Evolutionary conservation across 805 yeast genomes (phyloP).

Genomic region (Kodamaea nitidulidarum): DNA sequence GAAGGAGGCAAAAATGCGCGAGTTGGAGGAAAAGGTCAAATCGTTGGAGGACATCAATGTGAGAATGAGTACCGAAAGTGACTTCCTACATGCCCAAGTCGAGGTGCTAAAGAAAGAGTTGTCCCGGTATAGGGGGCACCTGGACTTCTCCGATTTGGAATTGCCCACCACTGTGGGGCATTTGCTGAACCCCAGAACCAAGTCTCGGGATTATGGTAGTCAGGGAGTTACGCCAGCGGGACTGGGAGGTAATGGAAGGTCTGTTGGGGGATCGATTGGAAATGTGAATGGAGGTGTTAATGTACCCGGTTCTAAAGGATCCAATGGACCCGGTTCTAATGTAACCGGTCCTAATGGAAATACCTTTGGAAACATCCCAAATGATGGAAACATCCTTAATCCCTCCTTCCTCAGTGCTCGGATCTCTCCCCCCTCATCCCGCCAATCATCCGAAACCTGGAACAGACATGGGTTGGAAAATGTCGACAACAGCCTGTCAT

Average conservation of each 20-base stretch:
- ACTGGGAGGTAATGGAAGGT: no score
- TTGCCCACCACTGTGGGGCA: constrained; percentile 31
- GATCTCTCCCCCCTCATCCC: background rate
- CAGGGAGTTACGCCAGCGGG: no score
- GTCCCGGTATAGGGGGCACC: constrained; percentile 47
- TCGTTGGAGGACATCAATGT: constrained; percentile 67
- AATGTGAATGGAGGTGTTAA: no score
- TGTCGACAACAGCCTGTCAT: constrained; percentile 11
- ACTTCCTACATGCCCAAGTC: constrained; percentile 72
- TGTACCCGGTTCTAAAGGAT: no score
- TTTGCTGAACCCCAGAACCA: constrained; percentile 16
- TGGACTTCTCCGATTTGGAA: constrained; percentile 27
- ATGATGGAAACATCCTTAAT: no score
- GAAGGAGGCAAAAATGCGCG: constrained; percentile 82
- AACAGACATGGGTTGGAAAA: background rate
- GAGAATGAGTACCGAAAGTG: constrained; percentile 66
- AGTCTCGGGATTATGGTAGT: background rate
- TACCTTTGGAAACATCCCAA: no score
- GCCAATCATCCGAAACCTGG: constrained; percentile 1
- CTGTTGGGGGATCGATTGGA: no score
- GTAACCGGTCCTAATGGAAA: no score
- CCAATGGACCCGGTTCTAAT: no score
- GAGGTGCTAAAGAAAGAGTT: constrained; percentile 70
- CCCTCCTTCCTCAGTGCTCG: no score
- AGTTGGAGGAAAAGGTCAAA: constrained; percentile 74